Conservation (phyloP, 208 protist species). For the Leishmania tropica region DNA sequence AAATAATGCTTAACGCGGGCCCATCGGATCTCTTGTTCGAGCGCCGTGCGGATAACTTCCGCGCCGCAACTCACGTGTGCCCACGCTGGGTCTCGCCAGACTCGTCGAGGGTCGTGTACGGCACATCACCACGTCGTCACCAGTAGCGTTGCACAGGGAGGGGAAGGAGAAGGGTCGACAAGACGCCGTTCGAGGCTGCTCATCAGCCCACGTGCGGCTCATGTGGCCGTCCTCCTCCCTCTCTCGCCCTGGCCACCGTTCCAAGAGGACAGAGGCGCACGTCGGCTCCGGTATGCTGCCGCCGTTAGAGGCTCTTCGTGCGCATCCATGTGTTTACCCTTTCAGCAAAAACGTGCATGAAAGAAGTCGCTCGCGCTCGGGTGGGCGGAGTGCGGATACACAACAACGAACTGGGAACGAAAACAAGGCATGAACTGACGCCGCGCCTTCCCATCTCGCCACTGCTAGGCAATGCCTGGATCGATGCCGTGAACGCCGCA, state of each 20-base stretch:
- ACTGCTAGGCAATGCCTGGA: neutral
- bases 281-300: neutral
- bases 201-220: neutral
- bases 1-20: too few species aligned
- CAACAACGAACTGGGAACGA: neutral
- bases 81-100: constrained; percentile 38
- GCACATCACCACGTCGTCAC: constrained; percentile 7
- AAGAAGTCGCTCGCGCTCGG: neutral
- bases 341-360: neutral
- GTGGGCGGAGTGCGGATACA: neutral
- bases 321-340: neutral
- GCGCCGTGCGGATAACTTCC: neutral
- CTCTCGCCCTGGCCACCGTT: neutral
- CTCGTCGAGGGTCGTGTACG: constrained; percentile 24
- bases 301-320: neutral
- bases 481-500: neutral
- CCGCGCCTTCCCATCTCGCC: neutral
- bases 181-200: neutral
- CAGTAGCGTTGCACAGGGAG: neutral
- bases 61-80: neutral
- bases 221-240: neutral
- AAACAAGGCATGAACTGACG: neutral
- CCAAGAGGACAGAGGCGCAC: neutral
- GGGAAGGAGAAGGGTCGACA: neutral
- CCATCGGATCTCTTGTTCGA: neutral